A percentile compares a stretch with the other conserved stretches of the same genome.
Conservation (phyloP, 1,284 basidiomycete species). For the Ustilago loliicola region DNA sequence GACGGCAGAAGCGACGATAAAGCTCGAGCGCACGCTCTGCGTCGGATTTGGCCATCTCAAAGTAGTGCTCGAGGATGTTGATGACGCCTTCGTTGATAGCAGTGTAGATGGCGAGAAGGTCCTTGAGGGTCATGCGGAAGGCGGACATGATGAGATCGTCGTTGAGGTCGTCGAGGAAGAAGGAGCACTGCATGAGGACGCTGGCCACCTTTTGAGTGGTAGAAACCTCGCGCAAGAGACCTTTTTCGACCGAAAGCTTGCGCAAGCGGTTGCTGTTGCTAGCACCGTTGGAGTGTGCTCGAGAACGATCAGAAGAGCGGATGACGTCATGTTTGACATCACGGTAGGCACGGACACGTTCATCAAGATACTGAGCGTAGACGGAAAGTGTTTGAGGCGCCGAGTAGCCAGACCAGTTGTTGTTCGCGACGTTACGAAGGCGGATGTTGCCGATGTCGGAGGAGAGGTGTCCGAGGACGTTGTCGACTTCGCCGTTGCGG, state of each 20-base stretch:
- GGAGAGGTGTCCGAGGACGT: conserved; percentile 85
- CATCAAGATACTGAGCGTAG: conserved; percentile 91
- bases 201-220: conserved; percentile 91
- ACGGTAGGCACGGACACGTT: conserved; percentile 87
- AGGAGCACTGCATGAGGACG: conserved; percentile 87
- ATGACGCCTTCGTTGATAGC: conserved; percentile 98
- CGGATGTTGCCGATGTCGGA: conserved; percentile 77
- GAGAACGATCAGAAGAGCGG: conserved; percentile 82
- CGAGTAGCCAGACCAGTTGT: conserved; percentile 51
- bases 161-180: conserved; percentile 91
- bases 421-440: conserved; percentile 77
- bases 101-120: conserved; percentile 93
- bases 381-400: conserved; percentile 85
- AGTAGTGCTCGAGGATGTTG: conserved; percentile 94
- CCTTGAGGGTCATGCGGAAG: conserved; percentile 94
- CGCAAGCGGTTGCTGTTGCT: conserved; percentile 77
- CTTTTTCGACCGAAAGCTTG: conserved; percentile 94
- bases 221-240: conserved; percentile 90
- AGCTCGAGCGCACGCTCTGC: conserved; percentile 86
- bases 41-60: conserved; percentile 96
- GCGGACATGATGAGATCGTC: conserved; percentile 92
- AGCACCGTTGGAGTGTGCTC: conserved; percentile 72
- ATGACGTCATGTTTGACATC: conserved; percentile 95
- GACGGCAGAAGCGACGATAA: conserved; percentile 94
- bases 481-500: conserved; percentile 90